Conservation (phyloP, 306 rosid species). For the Sicyos edulis region DNA sequence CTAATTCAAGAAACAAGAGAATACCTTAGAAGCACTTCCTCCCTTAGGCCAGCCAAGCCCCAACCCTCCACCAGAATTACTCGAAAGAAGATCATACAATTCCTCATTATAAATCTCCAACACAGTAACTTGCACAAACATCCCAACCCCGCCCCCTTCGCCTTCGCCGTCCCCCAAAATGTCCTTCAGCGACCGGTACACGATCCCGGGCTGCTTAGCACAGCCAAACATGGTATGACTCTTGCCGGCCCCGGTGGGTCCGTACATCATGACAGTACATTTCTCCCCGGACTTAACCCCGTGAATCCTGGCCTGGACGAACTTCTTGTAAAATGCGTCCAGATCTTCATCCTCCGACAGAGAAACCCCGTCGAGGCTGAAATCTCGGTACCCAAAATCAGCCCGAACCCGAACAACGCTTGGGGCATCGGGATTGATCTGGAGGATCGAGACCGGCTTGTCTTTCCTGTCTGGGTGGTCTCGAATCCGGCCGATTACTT, state of each 20-base stretch:
- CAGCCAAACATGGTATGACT: slow-evolving; percentile 96
- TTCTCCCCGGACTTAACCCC: slow-evolving; percentile 79
- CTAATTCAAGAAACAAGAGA: no score
- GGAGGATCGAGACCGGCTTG: slow-evolving; percentile 50
- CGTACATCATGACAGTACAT: slow-evolving; percentile 95
- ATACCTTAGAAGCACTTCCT: slow-evolving; percentile 73
- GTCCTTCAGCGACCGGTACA: slow-evolving; percentile 71
- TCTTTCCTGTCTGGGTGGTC: slow-evolving; percentile 82
- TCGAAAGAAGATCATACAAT: slow-evolving; percentile 72
- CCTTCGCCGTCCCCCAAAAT: slow-evolving; percentile 59
- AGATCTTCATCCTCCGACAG: slow-evolving; percentile 75
- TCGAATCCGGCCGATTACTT: slow-evolving; percentile 84
- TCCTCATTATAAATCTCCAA: slow-evolving; percentile 97
- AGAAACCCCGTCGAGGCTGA: slow-evolving; percentile 89
- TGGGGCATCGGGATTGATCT: slow-evolving; percentile 41
- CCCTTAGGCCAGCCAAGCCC: slow-evolving; percentile 88
- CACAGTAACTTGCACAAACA: slow-evolving; percentile 87
- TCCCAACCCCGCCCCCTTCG: slow-evolving; percentile 36
- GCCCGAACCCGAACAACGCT: slow-evolving; percentile 69
- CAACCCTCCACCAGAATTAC: slow-evolving; percentile 65
- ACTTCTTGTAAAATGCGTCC: slow-evolving; percentile 57
- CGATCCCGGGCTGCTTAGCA: slow-evolving; percentile 81
- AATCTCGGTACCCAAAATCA: slow-evolving; percentile 90
- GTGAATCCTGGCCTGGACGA: slow-evolving; percentile 68
- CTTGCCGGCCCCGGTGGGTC: slow-evolving; percentile 97